Evolutionary conservation across 345 rosid species (phyloP), one percentile per base, ranked within the genome.

Genomic region (Eucalyptus microcorys): DNA sequence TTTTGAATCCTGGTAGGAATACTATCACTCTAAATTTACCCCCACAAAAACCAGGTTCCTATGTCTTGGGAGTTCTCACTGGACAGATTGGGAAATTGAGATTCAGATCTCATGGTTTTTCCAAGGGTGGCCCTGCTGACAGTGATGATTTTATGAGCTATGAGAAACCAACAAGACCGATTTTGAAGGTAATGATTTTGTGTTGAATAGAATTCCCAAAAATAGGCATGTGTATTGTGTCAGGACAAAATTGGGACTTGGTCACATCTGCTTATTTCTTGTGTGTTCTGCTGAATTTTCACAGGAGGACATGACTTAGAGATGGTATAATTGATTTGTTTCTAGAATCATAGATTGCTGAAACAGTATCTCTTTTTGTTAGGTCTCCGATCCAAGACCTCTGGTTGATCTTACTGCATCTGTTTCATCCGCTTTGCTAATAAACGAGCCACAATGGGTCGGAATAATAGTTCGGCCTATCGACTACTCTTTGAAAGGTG

Each of bases 71-170:
- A 84, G 99, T 93, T 90, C 97, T 98, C 85, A 95, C 98, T 37
- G 99, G 99, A 86, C 99, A 95, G 91, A 97, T 98, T 88, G 99
- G 99, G 86, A 96, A 93, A 53, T 92, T 98, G 94, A 96, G 95
- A 93, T 95, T 98, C 90, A 94, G 99, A 91, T 98, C 99, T 89
- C 99, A 97, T 93, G 97, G 96, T 92, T 97, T 93, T 94, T 98
- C 99, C 45, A 98, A 95, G 92, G 98, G 94, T 91, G 98, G 97
- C 86, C 99, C 99, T 49, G 99, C 96, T 49, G 99, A 98, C 89
- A 95, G 91, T 92, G 99, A 97, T 92, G 99, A 98, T 94, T 95
- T 98, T 89, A 97, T 97, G 98, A 97, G 98, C 92, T 95, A 95
- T 91, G 99, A 98, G 93, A 98, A 95, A 90, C 99, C 99, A 92